phyloP scores from a whole-genome alignment of 2,329 filamentous ascomycete species.

The Trichophyton rubrum region DNA sequence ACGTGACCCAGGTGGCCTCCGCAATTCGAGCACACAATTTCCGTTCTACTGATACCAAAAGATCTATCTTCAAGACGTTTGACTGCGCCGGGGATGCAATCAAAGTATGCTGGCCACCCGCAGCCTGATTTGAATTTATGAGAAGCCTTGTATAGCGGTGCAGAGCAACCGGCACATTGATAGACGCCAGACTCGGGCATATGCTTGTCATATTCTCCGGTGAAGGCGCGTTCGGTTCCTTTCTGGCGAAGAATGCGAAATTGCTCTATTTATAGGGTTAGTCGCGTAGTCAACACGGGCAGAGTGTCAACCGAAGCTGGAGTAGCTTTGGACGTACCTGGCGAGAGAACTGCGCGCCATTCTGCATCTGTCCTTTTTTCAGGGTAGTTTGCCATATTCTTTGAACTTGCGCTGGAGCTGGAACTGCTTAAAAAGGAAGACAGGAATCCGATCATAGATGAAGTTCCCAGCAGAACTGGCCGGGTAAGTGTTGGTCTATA shows the following conservation, averaged over 20 bases:
- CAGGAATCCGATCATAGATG: slow-evolving; percentile 68
- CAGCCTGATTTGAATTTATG: slow-evolving; percentile 97
- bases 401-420: slow-evolving; percentile 26
- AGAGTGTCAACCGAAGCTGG: not conserved
- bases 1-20: slow-evolving; percentile 86
- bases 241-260: slow-evolving; percentile 87
- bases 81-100: slow-evolving; percentile 84
- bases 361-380: slow-evolving; percentile 68
- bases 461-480: not conserved
- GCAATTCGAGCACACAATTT: slow-evolving; percentile 91
- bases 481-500: slow-evolving; percentile 14
- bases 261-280: slow-evolving; percentile 53
- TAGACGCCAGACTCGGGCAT: slow-evolving; percentile 65
- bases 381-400: slow-evolving; percentile 28
- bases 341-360: slow-evolving; percentile 75
- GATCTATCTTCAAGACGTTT: slow-evolving; percentile 63
- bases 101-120: slow-evolving; percentile 97
- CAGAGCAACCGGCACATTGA: slow-evolving; percentile 70
- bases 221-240: slow-evolving; percentile 71
- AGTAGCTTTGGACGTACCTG: slow-evolving; percentile 37
- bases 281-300: too few relatives aligned
- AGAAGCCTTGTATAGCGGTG: slow-evolving; percentile 80
- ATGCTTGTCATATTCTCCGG: slow-evolving; percentile 81
- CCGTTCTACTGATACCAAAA: slow-evolving; percentile 72
- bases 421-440: slow-evolving; percentile 60